Evolutionary conservation across 129 eudicot species (phyloP).

Genomic region (Chrysanthemum lavandulifolium): DNA sequence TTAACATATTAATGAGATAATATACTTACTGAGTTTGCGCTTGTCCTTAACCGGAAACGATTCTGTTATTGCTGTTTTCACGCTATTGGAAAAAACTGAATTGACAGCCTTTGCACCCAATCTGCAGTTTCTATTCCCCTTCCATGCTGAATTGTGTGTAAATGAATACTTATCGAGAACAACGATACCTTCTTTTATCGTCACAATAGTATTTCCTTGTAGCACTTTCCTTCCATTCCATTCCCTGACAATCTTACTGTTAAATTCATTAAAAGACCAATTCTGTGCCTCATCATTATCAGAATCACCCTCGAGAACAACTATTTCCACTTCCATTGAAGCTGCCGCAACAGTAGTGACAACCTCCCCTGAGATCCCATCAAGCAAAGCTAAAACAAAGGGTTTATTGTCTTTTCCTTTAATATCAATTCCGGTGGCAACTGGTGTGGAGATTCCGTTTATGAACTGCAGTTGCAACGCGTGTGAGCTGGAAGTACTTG

Average conservation of each 20-base stretch:
- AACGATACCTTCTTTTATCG: slow-evolving; percentile 49
- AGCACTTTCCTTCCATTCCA: slow-evolving; percentile 50
- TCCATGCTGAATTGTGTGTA: slow-evolving; percentile 47
- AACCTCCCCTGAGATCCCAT: slow-evolving; percentile 34
- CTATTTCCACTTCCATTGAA: slow-evolving; percentile 48
- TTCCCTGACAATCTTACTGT: slow-evolving; percentile 35
- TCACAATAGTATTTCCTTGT: slow-evolving; percentile 32
- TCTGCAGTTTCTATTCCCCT: slow-evolving; percentile 34
- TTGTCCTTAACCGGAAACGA: slow-evolving; percentile 50
- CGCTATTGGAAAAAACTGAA: slow-evolving; percentile 19
- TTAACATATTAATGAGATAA: background rate
- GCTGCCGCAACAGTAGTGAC: slow-evolving; percentile 46
- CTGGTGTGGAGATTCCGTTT: slow-evolving; percentile 40
- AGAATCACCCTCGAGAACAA: slow-evolving; percentile 46
- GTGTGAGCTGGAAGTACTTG: slow-evolving; percentile 28
- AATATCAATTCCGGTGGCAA: slow-evolving; percentile 49
- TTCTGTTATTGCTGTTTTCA: slow-evolving; percentile 60
- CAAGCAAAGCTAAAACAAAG: slow-evolving; percentile 46
- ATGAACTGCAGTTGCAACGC: slow-evolving; percentile 45
- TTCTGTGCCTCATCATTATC: slow-evolving; percentile 30
- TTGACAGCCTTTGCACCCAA: slow-evolving; percentile 44
- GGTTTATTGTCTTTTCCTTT: slow-evolving; percentile 44
- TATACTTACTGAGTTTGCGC: slow-evolving; percentile 58
- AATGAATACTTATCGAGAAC: slow-evolving; percentile 38
- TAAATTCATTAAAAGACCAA: slow-evolving; percentile 38